phyloP scores from a whole-genome alignment of 1,284 basidiomycete species.

The Cystobasidium slooffiae region DNA sequence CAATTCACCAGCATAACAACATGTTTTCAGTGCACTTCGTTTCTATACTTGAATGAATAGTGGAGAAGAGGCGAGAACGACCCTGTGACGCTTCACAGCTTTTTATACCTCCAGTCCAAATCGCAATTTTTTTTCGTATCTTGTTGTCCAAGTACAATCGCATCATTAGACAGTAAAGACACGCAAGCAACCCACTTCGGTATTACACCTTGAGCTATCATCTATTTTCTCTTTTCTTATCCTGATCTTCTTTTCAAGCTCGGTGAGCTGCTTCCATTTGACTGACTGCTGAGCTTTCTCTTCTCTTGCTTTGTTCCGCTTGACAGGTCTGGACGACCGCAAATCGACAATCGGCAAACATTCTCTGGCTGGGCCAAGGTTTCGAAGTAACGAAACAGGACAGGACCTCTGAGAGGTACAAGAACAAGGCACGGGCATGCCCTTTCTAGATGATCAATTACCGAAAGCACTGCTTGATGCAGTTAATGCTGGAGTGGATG shows the following conservation, averaged over 20 bases:
- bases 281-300: background rate
- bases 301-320: background rate
- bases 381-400: too few species aligned
- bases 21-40: background rate
- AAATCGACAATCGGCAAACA: background rate
- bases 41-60: too few species aligned
- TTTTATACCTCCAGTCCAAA: conserved; percentile 7
- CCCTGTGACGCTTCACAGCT: background rate
- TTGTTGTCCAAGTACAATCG: conserved; percentile 6
- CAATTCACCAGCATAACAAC: conserved; percentile 11
- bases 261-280: background rate
- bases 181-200: too few species aligned
- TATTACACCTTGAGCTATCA: too few species aligned
- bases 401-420: too few species aligned
- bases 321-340: background rate
- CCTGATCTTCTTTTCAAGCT: too few species aligned
- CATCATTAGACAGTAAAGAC: conserved; percentile 5
- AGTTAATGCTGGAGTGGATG: background rate
- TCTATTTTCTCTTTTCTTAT: too few species aligned
- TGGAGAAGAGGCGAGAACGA: too few species aligned
- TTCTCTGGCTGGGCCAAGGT: conserved; percentile 1
- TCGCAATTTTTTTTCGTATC: background rate
- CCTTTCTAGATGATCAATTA: conserved; percentile 6
- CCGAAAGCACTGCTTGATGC: conserved; percentile 20
- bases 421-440: background rate